Evolutionary conservation across 768 basidiomycete species (phyloP).

Genomic region (Lactifluus piperatus): DNA sequence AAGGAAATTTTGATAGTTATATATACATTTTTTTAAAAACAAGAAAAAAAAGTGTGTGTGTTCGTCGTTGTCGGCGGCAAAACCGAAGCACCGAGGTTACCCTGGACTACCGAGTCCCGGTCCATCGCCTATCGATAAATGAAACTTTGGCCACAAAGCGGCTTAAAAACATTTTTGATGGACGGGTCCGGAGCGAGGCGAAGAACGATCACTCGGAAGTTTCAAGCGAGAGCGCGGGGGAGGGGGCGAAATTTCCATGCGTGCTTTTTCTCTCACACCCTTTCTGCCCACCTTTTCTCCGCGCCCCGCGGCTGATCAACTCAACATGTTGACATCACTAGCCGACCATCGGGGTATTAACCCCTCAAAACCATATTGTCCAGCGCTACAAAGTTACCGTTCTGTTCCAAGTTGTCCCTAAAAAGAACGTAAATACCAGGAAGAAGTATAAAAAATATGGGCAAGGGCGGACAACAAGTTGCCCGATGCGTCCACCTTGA

Average conservation of each 20-base stretch:
- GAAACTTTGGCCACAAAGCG: not conserved
- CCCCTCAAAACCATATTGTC: not conserved
- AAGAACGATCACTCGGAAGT: not conserved
- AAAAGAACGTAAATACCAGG: not conserved
- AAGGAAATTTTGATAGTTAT: too few relatives aligned
- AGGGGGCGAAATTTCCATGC: not conserved
- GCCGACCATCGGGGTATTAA: slow-evolving; percentile 11
- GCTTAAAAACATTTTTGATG: not conserved
- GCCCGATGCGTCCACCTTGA: not conserved
- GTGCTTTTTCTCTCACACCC: not conserved
- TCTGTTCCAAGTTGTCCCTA: not conserved
- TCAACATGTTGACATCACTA: slow-evolving; percentile 4
- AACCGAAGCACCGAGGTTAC: too few relatives aligned
- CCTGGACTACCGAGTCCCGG: too few relatives aligned
- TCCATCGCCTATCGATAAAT: not conserved
- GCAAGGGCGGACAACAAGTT: not conserved
- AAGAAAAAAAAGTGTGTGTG: too few relatives aligned
- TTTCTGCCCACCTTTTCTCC: not conserved
- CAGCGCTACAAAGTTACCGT: not conserved
- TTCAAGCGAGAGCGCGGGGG: not conserved
- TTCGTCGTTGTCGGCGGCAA: too few relatives aligned
- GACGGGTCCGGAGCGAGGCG: too few relatives aligned
- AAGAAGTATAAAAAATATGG: not conserved
- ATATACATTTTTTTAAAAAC: too few relatives aligned
- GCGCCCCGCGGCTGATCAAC: slow-evolving; percentile 8